Evolutionary conservation across 2,329 filamentous ascomycete genomes (phyloP), one percentile per base, ranked within the genome.

Genomic region (Rhexocercosporidium sp.): DNA sequence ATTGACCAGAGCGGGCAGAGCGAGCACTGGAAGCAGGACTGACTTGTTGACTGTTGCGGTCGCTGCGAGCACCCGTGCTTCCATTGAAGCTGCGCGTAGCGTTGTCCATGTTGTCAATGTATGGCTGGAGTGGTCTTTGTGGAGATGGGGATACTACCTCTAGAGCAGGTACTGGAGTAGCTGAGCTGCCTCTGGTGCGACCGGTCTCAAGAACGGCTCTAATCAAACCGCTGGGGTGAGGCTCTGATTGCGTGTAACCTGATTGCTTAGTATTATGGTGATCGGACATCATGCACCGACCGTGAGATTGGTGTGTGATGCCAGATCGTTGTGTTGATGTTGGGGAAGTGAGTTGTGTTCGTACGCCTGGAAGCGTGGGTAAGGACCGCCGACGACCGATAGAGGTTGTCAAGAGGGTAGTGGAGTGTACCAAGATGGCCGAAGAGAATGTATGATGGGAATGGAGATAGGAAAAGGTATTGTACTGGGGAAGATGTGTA

Each of bases 121-220:
- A 49, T 25, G 44, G 14, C 20, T 68, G 66, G 20, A 62, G 39
- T 6, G 27, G 44, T 57, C 62, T 47, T 16, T 68, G 53, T 39
- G 68, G 59, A 14, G 41, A 49, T 56, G 71, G 69, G 27, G 69
- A 66, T 51, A 66, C 14, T 34, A 65, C 20, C n/a, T 39, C n/a
- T 22, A 49, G 34, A 12, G 67, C 14, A 22, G 60, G 64, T 27
- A 44, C 46, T 57, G 62, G 64, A 14, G 64, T 67, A 20, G 69
- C 69, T 54, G 64, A 67, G 37, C 59, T 67, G 16, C 65, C 65
- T 51, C 54, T 53, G 11, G 27, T 61, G 39, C 62, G 53, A 34
- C 65, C 69, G 37, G 60, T 66, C 7, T 64, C 47, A 18, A 59
- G 18, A 1, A 69, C 25, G 25, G 60, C 66, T 20, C 54, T 59